Evolutionary conservation across 116 monocot species (phyloP), one percentile per base, ranked within the genome.

Genomic region (Cymodocea nodosa): DNA sequence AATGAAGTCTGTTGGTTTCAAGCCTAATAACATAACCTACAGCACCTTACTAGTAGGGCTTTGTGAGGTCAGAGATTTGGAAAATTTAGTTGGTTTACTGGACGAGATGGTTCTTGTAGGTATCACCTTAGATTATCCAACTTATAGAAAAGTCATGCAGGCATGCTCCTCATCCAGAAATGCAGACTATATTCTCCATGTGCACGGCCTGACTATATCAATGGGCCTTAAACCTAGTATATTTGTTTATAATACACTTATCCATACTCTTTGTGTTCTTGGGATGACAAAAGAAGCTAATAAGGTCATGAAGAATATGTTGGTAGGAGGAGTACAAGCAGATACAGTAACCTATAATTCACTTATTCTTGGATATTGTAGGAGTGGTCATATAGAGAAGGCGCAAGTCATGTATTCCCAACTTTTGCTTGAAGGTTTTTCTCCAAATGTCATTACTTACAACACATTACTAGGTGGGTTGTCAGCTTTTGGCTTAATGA

Each of bases 291-390:
- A 63, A 52, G 86, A 76, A 79, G 91, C 92, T 39, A 64, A 64
- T 19, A 1, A 12, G 55, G 71, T 80, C 52, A 25, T 86, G 60
- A 75, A 77, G 19, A 81, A 85, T 53, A 97, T 98, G 88, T 57
- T 68, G 50, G 71, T 50, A 71, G 80, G 65, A 51, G 91, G 82
- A 52, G 82, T 88, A 59, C 54, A 25, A 56, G 75, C 77, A 48
- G 79, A 87, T 75, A 76, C 72, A 36, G 69, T 78, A 48, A 87
- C 90, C 23, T 81, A 74, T 62, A 90, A 85, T 73, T 64, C 74
- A 68, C 73, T 95, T 25, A 85, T 95, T 51, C 78, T 83, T 60
- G 90, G 95, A n/a, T 85, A 95, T 59, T 87, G 81, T 64, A 79
- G 66, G 51, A 83, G 74, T 60, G 82, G 90, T 4, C 85, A 85